Evolutionary conservation across 164 flowering plant genomes (phyloP), one percentile per base, ranked within the genome.

Genomic region (Kingdonia uniflora): DNA sequence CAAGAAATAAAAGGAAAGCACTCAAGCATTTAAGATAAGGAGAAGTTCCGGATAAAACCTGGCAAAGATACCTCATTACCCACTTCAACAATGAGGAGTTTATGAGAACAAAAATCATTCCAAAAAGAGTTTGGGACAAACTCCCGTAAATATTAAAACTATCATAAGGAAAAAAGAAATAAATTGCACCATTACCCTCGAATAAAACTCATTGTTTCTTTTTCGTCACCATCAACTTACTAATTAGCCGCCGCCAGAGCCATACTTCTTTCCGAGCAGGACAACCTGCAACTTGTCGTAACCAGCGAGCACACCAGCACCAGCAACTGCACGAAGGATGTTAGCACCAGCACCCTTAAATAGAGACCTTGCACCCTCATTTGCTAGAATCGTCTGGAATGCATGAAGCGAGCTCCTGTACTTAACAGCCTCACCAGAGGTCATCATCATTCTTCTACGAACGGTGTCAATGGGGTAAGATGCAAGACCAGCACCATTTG

Each of bases 281-380:
- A 80, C 35, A 40, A 80, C 20, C 79, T 80, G 85, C 35, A 80
- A 76, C 74, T 80, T 75, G 71, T 80, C 85, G 20, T 80, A 80
- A 59, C 85, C 82, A 1, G 85, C 77, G 37, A 80, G 78, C 74
- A 80, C 85, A 74, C 85, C 85, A 63, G 85, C 85, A 55, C 85
- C 85, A 11, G 85, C 85, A 68, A 80, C 61, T 3, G 85, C 85
- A 51, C 85, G 75, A 19, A 80, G 85, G 58, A 80, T 75, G 72
- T 80, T 80, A 1, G 85, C 85, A 62, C 82, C 85, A 43, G 82
- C 85, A 48, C 85, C 85, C 71, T 80, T 80, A 69, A 80, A 80
- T 43, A 80, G 68, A 51, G 85, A 80, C 46, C 73, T 77, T 17
- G 74, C 60, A 20, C 85, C 85, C 69, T 80, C 85, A 12, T 80